These are phyloP conservation scores for Aspergillus sp. DNA, from an alignment of 2,329 filamentous ascomycete species.

Conservation along the genomic window DNA sequence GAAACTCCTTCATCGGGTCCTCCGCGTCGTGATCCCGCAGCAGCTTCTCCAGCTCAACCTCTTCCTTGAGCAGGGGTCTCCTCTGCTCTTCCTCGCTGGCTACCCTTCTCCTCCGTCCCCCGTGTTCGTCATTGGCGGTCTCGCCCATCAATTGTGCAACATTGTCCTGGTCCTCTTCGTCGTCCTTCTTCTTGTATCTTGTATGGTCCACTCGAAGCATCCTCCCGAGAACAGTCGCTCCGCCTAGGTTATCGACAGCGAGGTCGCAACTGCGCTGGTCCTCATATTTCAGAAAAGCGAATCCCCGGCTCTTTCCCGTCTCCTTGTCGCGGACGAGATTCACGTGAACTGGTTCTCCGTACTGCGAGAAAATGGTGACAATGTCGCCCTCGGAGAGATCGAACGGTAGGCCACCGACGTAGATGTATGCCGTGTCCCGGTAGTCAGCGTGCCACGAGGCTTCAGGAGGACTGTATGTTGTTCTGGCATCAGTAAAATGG, in stretches of 20 bases:
- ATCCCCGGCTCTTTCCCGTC: slow-evolving; percentile 87
- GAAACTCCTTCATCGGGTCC: slow-evolving; percentile 90
- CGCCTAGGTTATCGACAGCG: slow-evolving; percentile 90
- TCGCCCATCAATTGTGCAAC: slow-evolving; percentile 41
- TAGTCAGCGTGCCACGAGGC: slow-evolving; percentile 97
- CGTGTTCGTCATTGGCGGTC: slow-evolving; percentile 31
- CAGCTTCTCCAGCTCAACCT: slow-evolving; percentile 66
- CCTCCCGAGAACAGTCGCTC: slow-evolving; percentile 70
- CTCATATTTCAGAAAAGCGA: slow-evolving; percentile 96
- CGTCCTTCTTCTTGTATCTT: slow-evolving; percentile 79
- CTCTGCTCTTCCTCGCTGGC: slow-evolving; percentile 34
- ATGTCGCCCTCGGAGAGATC: slow-evolving; percentile 93
- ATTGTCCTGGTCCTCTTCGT: slow-evolving; percentile 47
- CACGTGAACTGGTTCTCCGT: slow-evolving; percentile 85
- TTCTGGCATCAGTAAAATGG: slow-evolving; percentile 5
- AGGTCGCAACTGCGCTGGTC: slow-evolving; percentile 93
- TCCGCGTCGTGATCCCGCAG: slow-evolving; percentile 82
- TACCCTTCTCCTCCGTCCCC: slow-evolving; percentile 22
- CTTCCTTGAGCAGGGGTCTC: slow-evolving; percentile 66
- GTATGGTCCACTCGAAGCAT: slow-evolving; percentile 85
- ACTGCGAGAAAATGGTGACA: slow-evolving; percentile 94
- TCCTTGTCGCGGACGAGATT: slow-evolving; percentile 92
- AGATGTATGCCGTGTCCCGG: slow-evolving; percentile 91
- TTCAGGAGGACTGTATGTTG: slow-evolving; percentile 55
- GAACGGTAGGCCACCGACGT: slow-evolving; percentile 88